A percentile compares a stretch with the other conserved stretches of the same genome.
phyloP scores from a whole-genome alignment of 2,329 filamentous ascomycete species.

The Sporothrix pseudoabietina region DNA sequence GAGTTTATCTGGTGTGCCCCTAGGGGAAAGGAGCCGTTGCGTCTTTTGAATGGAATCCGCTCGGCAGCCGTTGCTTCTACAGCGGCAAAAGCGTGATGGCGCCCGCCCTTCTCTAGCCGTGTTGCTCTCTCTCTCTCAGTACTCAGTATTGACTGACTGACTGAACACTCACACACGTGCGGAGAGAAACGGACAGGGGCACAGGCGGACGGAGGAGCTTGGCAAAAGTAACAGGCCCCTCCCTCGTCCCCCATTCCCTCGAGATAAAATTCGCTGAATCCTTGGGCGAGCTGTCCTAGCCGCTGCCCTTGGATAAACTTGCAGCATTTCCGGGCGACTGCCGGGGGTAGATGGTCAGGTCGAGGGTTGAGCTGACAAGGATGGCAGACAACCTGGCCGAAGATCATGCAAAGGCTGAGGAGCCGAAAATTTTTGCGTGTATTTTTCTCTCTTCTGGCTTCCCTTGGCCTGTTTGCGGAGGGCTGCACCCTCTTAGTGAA shows the following conservation, averaged over 20 bases:
- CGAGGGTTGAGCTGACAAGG: conserved; percentile 29
- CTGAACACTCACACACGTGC: not conserved
- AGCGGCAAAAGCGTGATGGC: not conserved
- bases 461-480: not conserved
- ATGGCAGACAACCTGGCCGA: conserved; percentile 29
- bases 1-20: conserved; percentile 2
- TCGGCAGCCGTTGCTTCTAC: conserved; percentile 5
- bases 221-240: conserved; percentile 18
- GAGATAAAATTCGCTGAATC: conserved; percentile 23
- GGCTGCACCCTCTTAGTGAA: conserved; percentile 3
- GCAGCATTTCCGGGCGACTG: conserved; percentile 27
- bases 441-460: conserved; percentile 9
- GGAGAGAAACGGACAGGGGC: conserved; percentile 17
- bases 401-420: conserved; percentile 33
- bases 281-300: not conserved
- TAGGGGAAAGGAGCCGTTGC: conserved; percentile 3
- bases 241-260: not conserved
- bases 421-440: conserved; percentile 30
- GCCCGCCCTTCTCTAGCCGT: conserved; percentile 2
- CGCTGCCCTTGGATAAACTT: conserved; percentile 21
- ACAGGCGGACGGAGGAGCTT: conserved; percentile 12
- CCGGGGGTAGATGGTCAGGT: conserved; percentile 24
- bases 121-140: not conserved
- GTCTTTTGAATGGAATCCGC: conserved; percentile 1
- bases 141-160: not conserved